Evolutionary conservation across 2,329 filamentous ascomycete species (phyloP).

Genomic region (Botrytis byssoidea): DNA sequence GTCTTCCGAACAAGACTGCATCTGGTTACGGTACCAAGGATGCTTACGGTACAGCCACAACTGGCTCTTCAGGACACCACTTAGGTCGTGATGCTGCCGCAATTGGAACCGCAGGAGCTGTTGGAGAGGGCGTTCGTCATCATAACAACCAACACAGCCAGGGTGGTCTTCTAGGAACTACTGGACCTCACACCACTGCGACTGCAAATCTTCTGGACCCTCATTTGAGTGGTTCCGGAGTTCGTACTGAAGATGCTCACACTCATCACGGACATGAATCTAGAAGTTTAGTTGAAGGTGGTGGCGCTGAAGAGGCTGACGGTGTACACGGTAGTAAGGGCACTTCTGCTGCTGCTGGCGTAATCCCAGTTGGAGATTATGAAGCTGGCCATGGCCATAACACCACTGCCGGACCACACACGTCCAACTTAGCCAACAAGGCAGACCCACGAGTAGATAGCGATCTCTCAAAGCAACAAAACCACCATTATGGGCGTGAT

Average conservation of each 20-base stretch:
- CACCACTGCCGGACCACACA: conserved; percentile 39
- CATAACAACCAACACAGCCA: conserved; percentile 23
- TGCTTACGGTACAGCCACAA: conserved; percentile 12
- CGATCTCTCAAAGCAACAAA: conserved; percentile 22
- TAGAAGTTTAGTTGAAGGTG: conserved; percentile 25
- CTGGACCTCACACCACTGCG: conserved; percentile 30
- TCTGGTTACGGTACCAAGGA: conserved; percentile 3
- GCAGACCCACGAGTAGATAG: conserved; percentile 42
- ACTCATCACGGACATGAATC: conserved; percentile 17
- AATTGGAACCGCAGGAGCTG: conserved; percentile 22
- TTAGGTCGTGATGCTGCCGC: conserved; percentile 24
- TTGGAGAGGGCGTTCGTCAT: conserved; percentile 25
- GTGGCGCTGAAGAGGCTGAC: conserved; percentile 35
- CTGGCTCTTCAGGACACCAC: conserved; percentile 17
- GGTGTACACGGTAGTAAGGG: conserved; percentile 24
- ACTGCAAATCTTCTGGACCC: conserved; percentile 37
- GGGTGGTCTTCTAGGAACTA: background rate
- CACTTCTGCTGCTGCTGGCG: conserved; percentile 22
- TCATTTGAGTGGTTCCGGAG: conserved; percentile 22
- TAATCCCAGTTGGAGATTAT: conserved; percentile 17
- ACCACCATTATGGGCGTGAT: conserved; percentile 28
- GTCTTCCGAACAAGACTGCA: conserved; percentile 21
- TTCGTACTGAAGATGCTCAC: conserved; percentile 26
- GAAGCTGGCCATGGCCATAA: conserved; percentile 26
- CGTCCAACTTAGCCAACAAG: conserved; percentile 43